Percentiles rank a stretch among this genome's conserved stretches.
phyloP scores from a whole-genome alignment of 495 filamentous ascomycete species.

The Neurospora sp. region DNA sequence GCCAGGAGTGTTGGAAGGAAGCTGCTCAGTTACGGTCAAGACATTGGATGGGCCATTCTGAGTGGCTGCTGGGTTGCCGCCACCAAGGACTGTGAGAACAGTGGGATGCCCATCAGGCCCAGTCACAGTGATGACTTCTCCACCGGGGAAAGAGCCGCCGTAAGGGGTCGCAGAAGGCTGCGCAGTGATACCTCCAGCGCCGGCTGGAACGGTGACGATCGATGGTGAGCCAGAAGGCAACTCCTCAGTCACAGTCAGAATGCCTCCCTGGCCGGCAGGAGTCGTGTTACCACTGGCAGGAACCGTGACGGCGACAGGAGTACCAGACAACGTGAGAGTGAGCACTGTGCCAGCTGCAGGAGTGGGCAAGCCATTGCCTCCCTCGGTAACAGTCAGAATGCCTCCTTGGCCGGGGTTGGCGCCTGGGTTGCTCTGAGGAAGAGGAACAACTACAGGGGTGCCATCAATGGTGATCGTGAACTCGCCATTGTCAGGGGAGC shows the following conservation, averaged over 20 bases:
- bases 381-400: neutral
- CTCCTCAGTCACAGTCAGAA: neutral
- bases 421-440: neutral
- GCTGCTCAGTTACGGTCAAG: neutral
- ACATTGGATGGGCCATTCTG: neutral
- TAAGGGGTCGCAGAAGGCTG: neutral
- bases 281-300: no score
- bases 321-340: no score
- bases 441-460: neutral
- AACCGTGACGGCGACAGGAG: no score
- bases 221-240: neutral
- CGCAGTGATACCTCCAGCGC: neutral
- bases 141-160: neutral
- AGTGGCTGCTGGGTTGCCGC: neutral
- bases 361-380: no score
- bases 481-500: neutral
- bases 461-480: neutral
- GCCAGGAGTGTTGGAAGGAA: neutral
- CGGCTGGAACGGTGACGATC: neutral
- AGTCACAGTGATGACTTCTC: slow-evolving; percentile 1
- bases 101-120: slow-evolving; percentile 1
- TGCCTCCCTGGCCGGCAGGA: neutral
- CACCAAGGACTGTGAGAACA: slow-evolving; percentile 1
- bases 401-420: neutral
- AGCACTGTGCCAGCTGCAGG: no score